A percentile compares a stretch with the other conserved stretches of the same genome.
Conservation (phyloP, 1,139 yeast species). For the Hansenula lynferdii region DNA sequence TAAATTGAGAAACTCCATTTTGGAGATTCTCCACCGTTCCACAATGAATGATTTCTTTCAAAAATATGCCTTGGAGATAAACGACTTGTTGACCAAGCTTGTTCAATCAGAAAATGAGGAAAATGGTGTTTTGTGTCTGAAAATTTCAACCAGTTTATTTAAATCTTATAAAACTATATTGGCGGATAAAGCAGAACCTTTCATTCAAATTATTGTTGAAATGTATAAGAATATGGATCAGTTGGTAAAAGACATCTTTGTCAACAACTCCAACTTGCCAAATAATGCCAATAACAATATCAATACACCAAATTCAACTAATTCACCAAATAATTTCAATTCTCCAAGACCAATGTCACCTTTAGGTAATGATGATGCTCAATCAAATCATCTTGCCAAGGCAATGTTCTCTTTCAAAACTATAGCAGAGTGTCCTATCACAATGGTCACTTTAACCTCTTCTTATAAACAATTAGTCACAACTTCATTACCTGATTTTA, state of each 20-base stretch:
- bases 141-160: conserved; percentile 82
- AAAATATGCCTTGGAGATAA: conserved; percentile 59
- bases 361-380: conserved; percentile 25
- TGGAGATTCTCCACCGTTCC: conserved; percentile 78
- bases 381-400: conserved; percentile 24
- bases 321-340: conserved; percentile 25
- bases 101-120: conserved; percentile 86
- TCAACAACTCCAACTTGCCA: conserved; percentile 16
- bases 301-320: conserved; percentile 12
- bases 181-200: conserved; percentile 71
- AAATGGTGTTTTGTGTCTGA: conserved; percentile 89
- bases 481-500: conserved; percentile 66
- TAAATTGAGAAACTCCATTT: conserved; percentile 65
- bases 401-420: conserved; percentile 85
- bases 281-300: neutral
- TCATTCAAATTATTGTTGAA: conserved; percentile 69
- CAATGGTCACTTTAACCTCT: conserved; percentile 87
- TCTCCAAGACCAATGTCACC: conserved; percentile 41
- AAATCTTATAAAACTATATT: conserved; percentile 73
- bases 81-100: conserved; percentile 56
- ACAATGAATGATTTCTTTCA: conserved; percentile 81
- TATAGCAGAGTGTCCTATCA: conserved; percentile 94
- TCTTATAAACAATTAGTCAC: conserved; percentile 76
- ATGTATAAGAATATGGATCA: conserved; percentile 79
- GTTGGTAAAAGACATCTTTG: conserved; percentile 65